phyloP scores from a whole-genome alignment of 2,329 filamentous ascomycete genomes.

The Aspergillus sp. region DNA sequence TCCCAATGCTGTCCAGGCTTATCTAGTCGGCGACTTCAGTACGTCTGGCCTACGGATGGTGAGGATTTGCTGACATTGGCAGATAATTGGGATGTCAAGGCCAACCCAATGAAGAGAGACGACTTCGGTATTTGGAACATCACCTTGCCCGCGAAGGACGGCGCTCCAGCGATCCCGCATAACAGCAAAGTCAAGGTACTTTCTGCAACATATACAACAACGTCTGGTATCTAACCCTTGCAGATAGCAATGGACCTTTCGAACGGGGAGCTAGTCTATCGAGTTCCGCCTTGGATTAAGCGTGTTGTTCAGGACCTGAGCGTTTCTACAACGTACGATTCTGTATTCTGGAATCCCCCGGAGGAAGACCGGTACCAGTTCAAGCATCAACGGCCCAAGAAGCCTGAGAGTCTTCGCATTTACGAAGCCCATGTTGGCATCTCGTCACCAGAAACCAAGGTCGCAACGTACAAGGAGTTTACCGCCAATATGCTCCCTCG shows the following conservation, averaged over 20 bases:
- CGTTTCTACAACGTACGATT: slow-evolving; percentile 88
- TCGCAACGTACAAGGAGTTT: slow-evolving; percentile 96
- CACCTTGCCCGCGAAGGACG: slow-evolving; percentile 60
- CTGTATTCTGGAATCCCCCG: slow-evolving; percentile 93
- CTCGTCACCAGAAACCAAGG: slow-evolving; percentile 77
- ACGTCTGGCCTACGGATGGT: slow-evolving; percentile 24
- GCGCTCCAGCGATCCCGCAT: slow-evolving; percentile 72
- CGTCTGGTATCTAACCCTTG: neutral
- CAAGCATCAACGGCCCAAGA: slow-evolving; percentile 71
- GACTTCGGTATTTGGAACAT: slow-evolving; percentile 82
- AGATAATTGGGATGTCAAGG: slow-evolving; percentile 79
- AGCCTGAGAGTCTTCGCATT: slow-evolving; percentile 77
- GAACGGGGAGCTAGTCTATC: slow-evolving; percentile 70
- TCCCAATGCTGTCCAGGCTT: slow-evolving; percentile 75
- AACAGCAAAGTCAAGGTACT: slow-evolving; percentile 90
- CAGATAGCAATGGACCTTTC: slow-evolving; percentile 78
- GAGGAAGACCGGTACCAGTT: slow-evolving; percentile 66
- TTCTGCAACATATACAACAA: neutral
- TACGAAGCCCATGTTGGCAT: slow-evolving; percentile 99
- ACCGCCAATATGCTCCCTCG: slow-evolving; percentile 83
- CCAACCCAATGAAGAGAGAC: slow-evolving; percentile 81
- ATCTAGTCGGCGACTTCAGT: slow-evolving; percentile 93
- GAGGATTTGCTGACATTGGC: slow-evolving; percentile 17
- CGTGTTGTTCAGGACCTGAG: slow-evolving; percentile 88
- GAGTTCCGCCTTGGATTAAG: slow-evolving; percentile 92